Evolutionary conservation across 371 early-diverging fungal species (phyloP).

Genomic region (Vairimorpha necatrix): DNA sequence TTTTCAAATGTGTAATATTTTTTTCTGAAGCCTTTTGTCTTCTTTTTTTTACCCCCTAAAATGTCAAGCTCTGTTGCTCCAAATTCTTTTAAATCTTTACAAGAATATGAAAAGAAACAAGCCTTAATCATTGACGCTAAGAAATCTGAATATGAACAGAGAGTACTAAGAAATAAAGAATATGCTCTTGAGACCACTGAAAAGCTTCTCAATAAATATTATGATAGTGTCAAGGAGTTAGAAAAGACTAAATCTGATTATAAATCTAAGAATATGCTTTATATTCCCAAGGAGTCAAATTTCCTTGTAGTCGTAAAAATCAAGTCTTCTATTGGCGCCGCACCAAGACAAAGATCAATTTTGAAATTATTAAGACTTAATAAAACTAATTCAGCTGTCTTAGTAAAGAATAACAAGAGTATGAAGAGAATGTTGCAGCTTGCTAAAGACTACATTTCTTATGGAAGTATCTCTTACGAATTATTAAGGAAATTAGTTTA

Average conservation of each 20-base stretch:
- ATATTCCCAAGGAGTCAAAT: constrained; percentile 61
- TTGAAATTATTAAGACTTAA: constrained; percentile 92
- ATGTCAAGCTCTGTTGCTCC: not conserved
- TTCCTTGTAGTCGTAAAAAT: constrained; percentile 67
- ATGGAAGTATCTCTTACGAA: constrained; percentile 91
- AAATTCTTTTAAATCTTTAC: constrained; percentile 13
- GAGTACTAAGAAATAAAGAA: constrained; percentile 26
- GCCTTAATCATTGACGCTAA: constrained; percentile 16
- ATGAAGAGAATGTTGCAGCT: constrained; percentile 93
- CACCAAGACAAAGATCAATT: constrained; percentile 97
- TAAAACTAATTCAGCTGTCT: constrained; percentile 96
- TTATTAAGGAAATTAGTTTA: constrained; percentile 94
- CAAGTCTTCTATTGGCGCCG: constrained; percentile 90
- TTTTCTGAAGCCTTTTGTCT: not conserved
- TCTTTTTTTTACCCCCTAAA: not conserved
- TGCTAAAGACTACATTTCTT: constrained; percentile 89
- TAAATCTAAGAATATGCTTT: constrained; percentile 47
- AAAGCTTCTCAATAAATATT: constrained; percentile 39
- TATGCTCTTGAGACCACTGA: constrained; percentile 37
- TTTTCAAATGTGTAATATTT: too few relatives aligned
- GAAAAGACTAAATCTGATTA: constrained; percentile 48
- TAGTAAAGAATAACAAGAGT: constrained; percentile 92
- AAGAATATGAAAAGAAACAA: constrained; percentile 45
- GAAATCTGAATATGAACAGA: constrained; percentile 20
- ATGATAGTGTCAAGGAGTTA: constrained; percentile 38